Conservation (phyloP, 176 grass and related monocot species). For the Hyparrhenia diplandra region DNA sequence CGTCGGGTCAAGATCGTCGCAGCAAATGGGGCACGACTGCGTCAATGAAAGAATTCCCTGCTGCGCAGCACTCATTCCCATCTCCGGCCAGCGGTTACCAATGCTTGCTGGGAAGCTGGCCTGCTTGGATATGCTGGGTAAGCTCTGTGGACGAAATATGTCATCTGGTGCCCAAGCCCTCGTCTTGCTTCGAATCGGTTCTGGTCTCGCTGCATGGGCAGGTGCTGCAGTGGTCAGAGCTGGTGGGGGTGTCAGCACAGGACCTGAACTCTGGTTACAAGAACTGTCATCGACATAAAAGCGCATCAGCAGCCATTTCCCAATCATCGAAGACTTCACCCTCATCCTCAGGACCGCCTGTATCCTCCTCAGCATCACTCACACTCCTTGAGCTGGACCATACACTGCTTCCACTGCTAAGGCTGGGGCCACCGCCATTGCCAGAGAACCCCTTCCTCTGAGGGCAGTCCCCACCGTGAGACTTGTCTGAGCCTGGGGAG, state of each 20-base stretch:
- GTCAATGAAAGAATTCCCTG: slow-evolving; percentile 48
- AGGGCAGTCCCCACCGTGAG: not conserved
- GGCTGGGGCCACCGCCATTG: slow-evolving; percentile 31
- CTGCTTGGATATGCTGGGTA: slow-evolving; percentile 85
- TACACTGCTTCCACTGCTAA: slow-evolving; percentile 73
- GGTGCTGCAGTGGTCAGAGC: not conserved
- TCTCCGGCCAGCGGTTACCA: slow-evolving; percentile 30
- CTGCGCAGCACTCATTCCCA: slow-evolving; percentile 25
- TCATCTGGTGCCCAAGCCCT: slow-evolving; percentile 89
- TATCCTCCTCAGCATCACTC: slow-evolving; percentile 73
- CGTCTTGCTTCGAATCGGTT: slow-evolving; percentile 30
- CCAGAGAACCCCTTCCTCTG: slow-evolving; percentile 27
- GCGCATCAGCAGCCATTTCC: slow-evolving; percentile 89
- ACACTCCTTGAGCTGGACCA: slow-evolving; percentile 75
- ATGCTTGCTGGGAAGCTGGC: slow-evolving; percentile 53
- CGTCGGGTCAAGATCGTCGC: slow-evolving; percentile 73
- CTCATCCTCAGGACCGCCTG: slow-evolving; percentile 56
- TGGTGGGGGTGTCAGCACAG: not conserved
- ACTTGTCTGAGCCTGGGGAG: slow-evolving; percentile 46
- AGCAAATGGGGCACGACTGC: slow-evolving; percentile 86
- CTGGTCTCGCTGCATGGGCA: slow-evolving; percentile 26
- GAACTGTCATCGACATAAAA: slow-evolving; percentile 35
- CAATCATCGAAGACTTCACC: slow-evolving; percentile 82
- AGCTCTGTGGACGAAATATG: slow-evolving; percentile 70
- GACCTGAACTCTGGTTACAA: slow-evolving; percentile 29